Percentiles rank a stretch among this genome's conserved stretches.
These are phyloP conservation scores for Didymella glomerata DNA, from an alignment of 2,329 filamentous ascomycete genomes.

Conservation along the genomic window DNA sequence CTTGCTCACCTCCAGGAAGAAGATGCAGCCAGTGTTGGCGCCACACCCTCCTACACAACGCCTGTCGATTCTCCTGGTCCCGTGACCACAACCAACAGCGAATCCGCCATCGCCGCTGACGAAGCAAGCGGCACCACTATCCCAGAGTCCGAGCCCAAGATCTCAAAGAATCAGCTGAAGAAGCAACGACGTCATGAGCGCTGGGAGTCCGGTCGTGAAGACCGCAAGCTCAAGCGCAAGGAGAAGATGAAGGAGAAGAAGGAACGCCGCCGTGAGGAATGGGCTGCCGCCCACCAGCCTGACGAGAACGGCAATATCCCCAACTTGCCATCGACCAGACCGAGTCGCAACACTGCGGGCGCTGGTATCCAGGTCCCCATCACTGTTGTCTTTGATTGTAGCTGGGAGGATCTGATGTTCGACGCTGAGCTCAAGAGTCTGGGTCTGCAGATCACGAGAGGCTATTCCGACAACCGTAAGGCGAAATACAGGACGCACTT, in stretches of 20 bases:
- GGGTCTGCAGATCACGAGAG: constrained; percentile 81
- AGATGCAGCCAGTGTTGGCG: constrained; percentile 19
- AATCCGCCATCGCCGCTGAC: constrained; percentile 16
- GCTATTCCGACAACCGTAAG: constrained; percentile 86
- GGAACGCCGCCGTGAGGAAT: constrained; percentile 59
- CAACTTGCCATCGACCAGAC: constrained; percentile 28
- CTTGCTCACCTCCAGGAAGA: constrained; percentile 49
- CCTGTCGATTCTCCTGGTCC: constrained; percentile 22
- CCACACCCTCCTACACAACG: constrained; percentile 22
- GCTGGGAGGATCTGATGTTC: constrained; percentile 89
- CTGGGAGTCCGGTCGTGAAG: constrained; percentile 76
- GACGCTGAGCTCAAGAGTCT: constrained; percentile 87
- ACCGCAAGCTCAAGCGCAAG: constrained; percentile 66
- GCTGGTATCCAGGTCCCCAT: constrained; percentile 72
- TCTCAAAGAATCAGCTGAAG: constrained; percentile 90
- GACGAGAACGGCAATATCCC: constrained; percentile 34
- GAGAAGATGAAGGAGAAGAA: constrained; percentile 64
- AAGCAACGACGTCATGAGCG: constrained; percentile 74
- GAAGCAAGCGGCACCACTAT: constrained; percentile 16
- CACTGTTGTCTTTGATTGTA: constrained; percentile 86
- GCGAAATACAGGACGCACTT: constrained; percentile 74
- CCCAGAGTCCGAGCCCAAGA: constrained; percentile 33
- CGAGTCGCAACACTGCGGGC: constrained; percentile 35
- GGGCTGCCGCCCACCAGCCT: constrained; percentile 49
- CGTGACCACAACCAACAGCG: constrained; percentile 24